These are phyloP conservation scores for Immersiella caudata DNA, from an alignment of 495 filamentous ascomycete genomes.

Conservation along the genomic window DNA sequence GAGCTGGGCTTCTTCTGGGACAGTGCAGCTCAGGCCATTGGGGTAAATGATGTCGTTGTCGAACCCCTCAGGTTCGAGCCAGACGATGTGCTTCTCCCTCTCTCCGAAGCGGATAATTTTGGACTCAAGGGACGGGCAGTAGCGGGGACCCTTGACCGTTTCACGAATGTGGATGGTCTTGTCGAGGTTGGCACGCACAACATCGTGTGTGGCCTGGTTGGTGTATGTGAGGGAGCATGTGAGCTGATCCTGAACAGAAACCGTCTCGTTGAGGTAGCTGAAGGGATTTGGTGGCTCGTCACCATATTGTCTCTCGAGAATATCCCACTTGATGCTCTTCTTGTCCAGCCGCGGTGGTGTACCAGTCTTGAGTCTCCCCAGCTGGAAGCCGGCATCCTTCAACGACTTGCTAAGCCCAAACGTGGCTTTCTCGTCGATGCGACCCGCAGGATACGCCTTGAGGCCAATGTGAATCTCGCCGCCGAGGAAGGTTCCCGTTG, in stretches of 20 bases:
- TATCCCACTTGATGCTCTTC: conserved; percentile 77
- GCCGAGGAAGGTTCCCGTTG: conserved; percentile 92
- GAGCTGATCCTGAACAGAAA: conserved; percentile 78
- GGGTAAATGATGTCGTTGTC: conserved; percentile 91
- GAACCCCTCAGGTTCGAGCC: conserved; percentile 97
- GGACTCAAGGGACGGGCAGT: conserved; percentile 93
- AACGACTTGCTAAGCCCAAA: conserved; percentile 92
- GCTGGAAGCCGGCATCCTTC: conserved; percentile 82
- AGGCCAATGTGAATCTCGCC: conserved; percentile 97
- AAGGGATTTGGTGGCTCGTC: conserved; percentile 89
- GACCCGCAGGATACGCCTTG: conserved; percentile 78
- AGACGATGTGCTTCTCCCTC: conserved; percentile 81
- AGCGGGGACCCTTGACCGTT: conserved; percentile 89
- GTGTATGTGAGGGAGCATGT: conserved; percentile 83
- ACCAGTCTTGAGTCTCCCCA: conserved; percentile 92
- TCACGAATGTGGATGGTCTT: conserved; percentile 96
- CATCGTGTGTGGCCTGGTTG: conserved; percentile 77
- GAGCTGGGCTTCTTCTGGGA: conserved; percentile 83
- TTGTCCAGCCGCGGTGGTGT: conserved; percentile 87
- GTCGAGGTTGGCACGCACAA: conserved; percentile 83
- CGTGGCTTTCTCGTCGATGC: conserved; percentile 93
- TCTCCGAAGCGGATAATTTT: conserved; percentile 88
- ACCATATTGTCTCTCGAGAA: conserved; percentile 71
- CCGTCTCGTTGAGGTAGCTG: conserved; percentile 80
- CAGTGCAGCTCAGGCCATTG: conserved; percentile 95